These are phyloP conservation scores for Neopestalotiopsis sp. DNA, from an alignment of 2,329 filamentous ascomycete species.

Conservation along the genomic window DNA sequence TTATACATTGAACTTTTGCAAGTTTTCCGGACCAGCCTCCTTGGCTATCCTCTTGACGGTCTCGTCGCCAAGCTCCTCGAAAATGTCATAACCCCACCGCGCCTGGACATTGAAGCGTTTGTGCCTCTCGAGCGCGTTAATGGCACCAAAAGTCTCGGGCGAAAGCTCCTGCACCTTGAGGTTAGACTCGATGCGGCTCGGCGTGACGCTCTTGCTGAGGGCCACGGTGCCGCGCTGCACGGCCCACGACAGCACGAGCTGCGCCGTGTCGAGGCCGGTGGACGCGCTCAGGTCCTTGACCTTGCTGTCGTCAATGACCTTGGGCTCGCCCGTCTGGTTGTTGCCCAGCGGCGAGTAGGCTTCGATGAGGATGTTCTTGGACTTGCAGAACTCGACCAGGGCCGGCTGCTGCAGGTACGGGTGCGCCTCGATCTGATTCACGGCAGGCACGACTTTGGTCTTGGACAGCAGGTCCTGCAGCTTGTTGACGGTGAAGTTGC, in stretches of 20 bases:
- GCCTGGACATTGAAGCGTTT: conserved; percentile 49
- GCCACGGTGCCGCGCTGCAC: conserved; percentile 58
- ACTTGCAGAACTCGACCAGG: conserved; percentile 10
- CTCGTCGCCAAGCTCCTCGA: conserved; percentile 45
- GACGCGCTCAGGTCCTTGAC: conserved; percentile 46
- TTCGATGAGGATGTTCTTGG: conserved; percentile 22
- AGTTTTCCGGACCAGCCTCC: conserved; percentile 40
- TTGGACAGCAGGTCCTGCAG: conserved; percentile 57
- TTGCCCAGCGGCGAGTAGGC: conserved; percentile 64
- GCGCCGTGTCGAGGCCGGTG: conserved; percentile 54
- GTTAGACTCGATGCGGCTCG: conserved; percentile 54
- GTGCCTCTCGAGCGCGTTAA: conserved; percentile 45
- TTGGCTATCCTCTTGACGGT: conserved; percentile 38
- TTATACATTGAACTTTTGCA: conserved; percentile 13
- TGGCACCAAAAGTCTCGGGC: conserved; percentile 38
- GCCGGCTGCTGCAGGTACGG: conserved; percentile 49
- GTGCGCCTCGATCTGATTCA: conserved; percentile 58
- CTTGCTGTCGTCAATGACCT: conserved; percentile 53
- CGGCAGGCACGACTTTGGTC: conserved; percentile 51
- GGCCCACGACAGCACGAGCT: conserved; percentile 54
- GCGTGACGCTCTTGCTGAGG: conserved; percentile 59
- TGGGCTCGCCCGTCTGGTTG: conserved; percentile 47
- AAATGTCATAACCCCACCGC: conserved; percentile 50
- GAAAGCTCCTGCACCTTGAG: conserved; percentile 42
- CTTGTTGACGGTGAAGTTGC: conserved; percentile 60